phyloP scores from a whole-genome alignment of 768 basidiomycete genomes.

The Boletus subcaerulescens region DNA sequence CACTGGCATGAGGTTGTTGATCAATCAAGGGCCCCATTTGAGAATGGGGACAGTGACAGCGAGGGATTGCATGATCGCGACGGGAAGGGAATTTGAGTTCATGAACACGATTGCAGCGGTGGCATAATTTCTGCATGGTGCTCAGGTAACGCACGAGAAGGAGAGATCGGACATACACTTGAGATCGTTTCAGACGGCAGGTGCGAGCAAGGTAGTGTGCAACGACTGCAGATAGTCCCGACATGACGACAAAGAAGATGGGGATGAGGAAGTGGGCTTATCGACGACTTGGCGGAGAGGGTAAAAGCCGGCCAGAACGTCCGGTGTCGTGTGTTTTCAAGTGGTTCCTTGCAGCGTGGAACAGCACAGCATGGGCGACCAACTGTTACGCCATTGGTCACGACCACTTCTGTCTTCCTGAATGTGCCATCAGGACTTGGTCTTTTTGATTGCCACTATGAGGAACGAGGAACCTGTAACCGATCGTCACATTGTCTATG shows the following conservation, averaged over 20 bases:
- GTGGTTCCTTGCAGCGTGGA: too few species aligned
- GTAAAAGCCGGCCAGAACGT: too few species aligned
- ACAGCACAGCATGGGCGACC: too few species aligned
- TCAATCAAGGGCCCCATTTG: conserved; percentile 56
- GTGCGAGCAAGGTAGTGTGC: conserved; percentile 61
- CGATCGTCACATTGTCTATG: too few species aligned
- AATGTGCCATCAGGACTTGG: too few species aligned
- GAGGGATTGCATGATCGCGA: conserved; percentile 90
- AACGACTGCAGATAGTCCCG: conserved; percentile 63
- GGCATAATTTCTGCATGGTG: conserved; percentile 58
- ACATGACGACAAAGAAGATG: conserved; percentile 79
- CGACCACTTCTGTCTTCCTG: too few species aligned
- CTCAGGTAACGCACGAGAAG: background rate
- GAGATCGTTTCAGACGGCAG: conserved; percentile 68
- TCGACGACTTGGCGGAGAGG: too few species aligned
- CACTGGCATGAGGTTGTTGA: too few species aligned
- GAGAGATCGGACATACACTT: conserved; percentile 54
- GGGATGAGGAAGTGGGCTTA: conserved; percentile 50
- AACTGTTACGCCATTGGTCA: too few species aligned
- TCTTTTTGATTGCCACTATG: too few species aligned
- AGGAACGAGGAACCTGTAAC: too few species aligned
- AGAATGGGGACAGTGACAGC: conserved; percentile 79
- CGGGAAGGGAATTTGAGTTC: conserved; percentile 94
- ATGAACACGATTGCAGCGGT: conserved; percentile 86
- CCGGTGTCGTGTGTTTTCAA: too few species aligned